phyloP scores from a whole-genome alignment of 1,139 yeast genomes.

The Geotrichum reessii region DNA sequence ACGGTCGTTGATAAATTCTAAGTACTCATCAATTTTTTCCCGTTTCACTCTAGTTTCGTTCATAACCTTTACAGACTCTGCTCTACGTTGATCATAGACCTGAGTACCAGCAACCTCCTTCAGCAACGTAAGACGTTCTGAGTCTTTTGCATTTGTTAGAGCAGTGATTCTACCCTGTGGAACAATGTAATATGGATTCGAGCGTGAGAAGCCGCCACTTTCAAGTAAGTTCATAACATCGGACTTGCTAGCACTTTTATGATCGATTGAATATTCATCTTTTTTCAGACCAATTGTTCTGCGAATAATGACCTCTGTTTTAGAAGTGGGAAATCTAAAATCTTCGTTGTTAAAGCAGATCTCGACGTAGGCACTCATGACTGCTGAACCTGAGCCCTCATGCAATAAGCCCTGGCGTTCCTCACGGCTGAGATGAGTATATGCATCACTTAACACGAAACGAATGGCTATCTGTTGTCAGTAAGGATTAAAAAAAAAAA shows the following conservation, averaged over 20 bases:
- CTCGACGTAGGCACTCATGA: constrained; percentile 90
- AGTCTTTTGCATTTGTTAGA: constrained; percentile 81
- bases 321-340: constrained; percentile 64
- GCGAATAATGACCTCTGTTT: constrained; percentile 64
- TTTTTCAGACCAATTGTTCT: constrained; percentile 89
- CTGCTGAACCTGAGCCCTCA: constrained; percentile 70
- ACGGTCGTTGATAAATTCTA: constrained; percentile 63
- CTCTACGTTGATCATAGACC: constrained; percentile 75
- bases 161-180: constrained; percentile 88
- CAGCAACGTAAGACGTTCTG: constrained; percentile 68
- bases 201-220: constrained; percentile 85
- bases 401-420: constrained; percentile 85
- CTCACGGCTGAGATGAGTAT: constrained; percentile 79
- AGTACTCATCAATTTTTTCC: constrained; percentile 68
- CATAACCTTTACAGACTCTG: constrained; percentile 79
- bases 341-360: constrained; percentile 79
- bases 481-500: neutral
- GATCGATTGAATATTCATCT: constrained; percentile 76
- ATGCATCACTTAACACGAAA: constrained; percentile 87
- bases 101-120: constrained; percentile 96
- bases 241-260: constrained; percentile 68
- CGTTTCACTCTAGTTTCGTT: constrained; percentile 61
- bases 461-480: constrained; percentile 56
- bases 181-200: constrained; percentile 91
- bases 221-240: constrained; percentile 82